A percentile compares a stretch with the other conserved stretches of the same genome.
Evolutionary conservation across 2,329 filamentous ascomycete species (phyloP).

Genomic region (Triangularia setosa): DNA sequence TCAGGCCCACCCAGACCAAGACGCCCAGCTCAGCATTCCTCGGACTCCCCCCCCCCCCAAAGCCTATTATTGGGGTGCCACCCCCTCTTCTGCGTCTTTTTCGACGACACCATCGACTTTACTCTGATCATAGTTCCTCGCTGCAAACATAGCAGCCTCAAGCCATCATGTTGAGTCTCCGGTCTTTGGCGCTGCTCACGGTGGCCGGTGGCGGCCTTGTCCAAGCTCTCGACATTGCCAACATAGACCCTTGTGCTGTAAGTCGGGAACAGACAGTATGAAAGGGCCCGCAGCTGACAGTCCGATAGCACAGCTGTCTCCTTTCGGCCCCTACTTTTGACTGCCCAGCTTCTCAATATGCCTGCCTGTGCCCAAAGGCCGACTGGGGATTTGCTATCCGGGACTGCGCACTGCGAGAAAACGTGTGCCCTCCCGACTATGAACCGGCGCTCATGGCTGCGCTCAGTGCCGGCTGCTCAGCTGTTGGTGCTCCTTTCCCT

Average conservation of each 20-base stretch:
- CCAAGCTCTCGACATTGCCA: constrained; percentile 18
- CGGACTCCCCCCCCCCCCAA: neutral
- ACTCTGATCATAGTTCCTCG: neutral
- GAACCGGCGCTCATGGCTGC: constrained; percentile 14
- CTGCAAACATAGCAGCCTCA: neutral
- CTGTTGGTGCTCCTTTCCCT: neutral
- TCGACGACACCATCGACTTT: neutral
- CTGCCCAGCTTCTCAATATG: constrained; percentile 17
- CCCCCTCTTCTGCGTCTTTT: neutral
- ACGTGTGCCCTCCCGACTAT: constrained; percentile 21
- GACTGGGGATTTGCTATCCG: constrained; percentile 19
- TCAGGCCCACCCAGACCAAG: neutral
- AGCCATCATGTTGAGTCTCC: constrained; percentile 12
- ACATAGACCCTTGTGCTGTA: constrained; percentile 21
- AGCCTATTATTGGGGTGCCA: neutral
- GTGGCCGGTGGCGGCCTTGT: constrained; percentile 17
- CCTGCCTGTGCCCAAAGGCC: constrained; percentile 26
- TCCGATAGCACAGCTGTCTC: constrained; percentile 14
- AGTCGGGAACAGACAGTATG: constrained; percentile 9
- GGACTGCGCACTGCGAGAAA: constrained; percentile 20
- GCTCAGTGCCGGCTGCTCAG: constrained; percentile 9
- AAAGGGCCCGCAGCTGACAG: constrained; percentile 16
- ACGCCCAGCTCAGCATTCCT: constrained; percentile 5
- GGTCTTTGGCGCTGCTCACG: constrained; percentile 12
- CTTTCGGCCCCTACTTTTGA: constrained; percentile 5